These are phyloP conservation scores for Henckelia pumila DNA, from an alignment of 257 asterid genomes.

Conservation along the genomic window DNA sequence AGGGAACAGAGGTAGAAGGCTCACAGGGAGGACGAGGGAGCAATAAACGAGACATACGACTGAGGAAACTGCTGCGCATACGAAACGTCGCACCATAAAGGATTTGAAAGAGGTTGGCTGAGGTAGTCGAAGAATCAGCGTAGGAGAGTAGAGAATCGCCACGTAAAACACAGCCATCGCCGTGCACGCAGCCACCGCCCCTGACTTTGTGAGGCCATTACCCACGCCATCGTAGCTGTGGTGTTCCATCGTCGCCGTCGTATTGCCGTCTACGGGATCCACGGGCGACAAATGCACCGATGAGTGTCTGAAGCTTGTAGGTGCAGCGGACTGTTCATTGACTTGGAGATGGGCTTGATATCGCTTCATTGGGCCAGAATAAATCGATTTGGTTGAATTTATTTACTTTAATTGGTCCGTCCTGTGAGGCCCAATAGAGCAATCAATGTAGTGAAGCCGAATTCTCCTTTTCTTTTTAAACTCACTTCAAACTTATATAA, in stretches of 20 bases:
- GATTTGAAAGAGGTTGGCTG: constrained; percentile 69
- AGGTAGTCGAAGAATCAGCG: constrained; percentile 71
- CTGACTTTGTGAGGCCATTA: constrained; percentile 39
- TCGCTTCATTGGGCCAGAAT: not conserved
- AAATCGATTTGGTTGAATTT: too few species aligned
- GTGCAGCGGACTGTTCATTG: not conserved
- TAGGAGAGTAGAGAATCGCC: constrained; percentile 73
- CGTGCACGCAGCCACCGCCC: constrained; percentile 56
- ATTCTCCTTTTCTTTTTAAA: too few species aligned
- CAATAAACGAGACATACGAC: constrained; percentile 53
- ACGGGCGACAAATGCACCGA: not conserved
- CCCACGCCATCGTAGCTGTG: constrained; percentile 25
- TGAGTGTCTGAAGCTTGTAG: not conserved
- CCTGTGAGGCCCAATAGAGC: not conserved
- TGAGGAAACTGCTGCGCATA: constrained; percentile 79
- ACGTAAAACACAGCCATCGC: constrained; percentile 78
- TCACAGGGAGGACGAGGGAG: constrained; percentile 71
- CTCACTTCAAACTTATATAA: too few species aligned
- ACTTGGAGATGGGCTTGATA: not conserved
- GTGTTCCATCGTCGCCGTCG: constrained; percentile 41
- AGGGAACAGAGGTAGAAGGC: constrained; percentile 11
- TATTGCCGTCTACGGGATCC: not conserved
- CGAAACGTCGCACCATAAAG: constrained; percentile 69
- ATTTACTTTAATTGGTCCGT: not conserved
- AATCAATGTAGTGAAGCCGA: too few species aligned